Percentiles rank a stretch among this genome's conserved stretches.
Conservation (phyloP, 345 rosid species). For the Bretschneidera sinensis region DNA sequence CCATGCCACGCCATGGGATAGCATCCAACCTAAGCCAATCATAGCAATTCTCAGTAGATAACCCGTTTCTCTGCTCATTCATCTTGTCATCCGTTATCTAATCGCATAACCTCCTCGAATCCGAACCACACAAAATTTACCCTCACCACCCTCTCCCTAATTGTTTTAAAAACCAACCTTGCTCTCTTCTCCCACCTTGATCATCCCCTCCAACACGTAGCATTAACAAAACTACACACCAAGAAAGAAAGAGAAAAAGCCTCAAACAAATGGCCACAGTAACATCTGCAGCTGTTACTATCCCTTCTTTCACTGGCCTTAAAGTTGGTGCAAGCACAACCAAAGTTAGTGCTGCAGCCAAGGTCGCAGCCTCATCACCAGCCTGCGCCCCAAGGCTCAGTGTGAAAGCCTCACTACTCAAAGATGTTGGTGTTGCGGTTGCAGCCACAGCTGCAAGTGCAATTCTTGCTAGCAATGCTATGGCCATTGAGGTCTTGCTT, state of each 20-base stretch:
- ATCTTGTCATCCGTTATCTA: slow-evolving; percentile 19
- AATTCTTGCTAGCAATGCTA: slow-evolving; percentile 65
- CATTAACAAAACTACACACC: background rate
- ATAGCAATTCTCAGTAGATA: slow-evolving; percentile 32
- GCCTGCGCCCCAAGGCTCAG: slow-evolving; percentile 33
- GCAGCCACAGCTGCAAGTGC: slow-evolving; percentile 61
- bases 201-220: slow-evolving; percentile 11
- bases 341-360: slow-evolving; percentile 33
- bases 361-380: slow-evolving; percentile 22
- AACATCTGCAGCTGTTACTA: slow-evolving; percentile 70
- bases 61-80: slow-evolving; percentile 20
- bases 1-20: slow-evolving; percentile 35
- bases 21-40: slow-evolving; percentile 49
- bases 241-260: too few relatives aligned
- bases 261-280: slow-evolving; percentile 57
- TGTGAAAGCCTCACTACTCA: slow-evolving; percentile 58
- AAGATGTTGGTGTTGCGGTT: slow-evolving; percentile 48
- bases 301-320: slow-evolving; percentile 78
- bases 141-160: background rate
- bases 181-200: background rate
- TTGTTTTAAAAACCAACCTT: slow-evolving; percentile 15
- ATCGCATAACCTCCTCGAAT: slow-evolving; percentile 15
- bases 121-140: slow-evolving; percentile 50
- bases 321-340: slow-evolving; percentile 34
- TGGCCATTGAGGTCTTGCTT: slow-evolving; percentile 67